phyloP scores from a whole-genome alignment of 495 filamentous ascomycete genomes.

The Aspergillus ostianus region DNA sequence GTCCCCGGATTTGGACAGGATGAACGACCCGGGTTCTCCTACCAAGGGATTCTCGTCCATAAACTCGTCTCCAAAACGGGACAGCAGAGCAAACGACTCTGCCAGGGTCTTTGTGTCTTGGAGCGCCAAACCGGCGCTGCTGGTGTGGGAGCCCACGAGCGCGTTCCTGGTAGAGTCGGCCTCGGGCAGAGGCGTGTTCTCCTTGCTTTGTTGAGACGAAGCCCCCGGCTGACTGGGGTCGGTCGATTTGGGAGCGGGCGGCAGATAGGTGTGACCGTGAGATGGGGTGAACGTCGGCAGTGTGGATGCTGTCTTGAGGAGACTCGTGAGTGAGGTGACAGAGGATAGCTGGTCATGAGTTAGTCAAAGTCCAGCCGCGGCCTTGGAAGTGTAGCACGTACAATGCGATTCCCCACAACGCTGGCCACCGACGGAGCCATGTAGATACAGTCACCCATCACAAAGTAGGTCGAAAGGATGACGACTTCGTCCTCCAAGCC shows the following conservation, averaged over 20 bases:
- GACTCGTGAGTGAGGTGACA: conserved; percentile 63
- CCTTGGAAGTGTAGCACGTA: conserved; percentile 35
- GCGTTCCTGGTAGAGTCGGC: conserved; percentile 37
- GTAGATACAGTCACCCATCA: conserved; percentile 82
- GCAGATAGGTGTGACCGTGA: conserved; percentile 71
- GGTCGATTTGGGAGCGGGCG: conserved; percentile 42
- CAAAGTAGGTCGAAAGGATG: conserved; percentile 76
- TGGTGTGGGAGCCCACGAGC: conserved; percentile 32
- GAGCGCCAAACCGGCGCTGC: conserved; percentile 26
- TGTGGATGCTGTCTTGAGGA: conserved; percentile 59
- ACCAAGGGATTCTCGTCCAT: conserved; percentile 90
- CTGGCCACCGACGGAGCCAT: conserved; percentile 83
- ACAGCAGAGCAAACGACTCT: conserved; percentile 63
- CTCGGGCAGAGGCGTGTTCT: conserved; percentile 61
- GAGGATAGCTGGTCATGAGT: conserved; percentile 56
- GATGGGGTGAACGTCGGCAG: conserved; percentile 72
- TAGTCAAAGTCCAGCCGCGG: conserved; percentile 22
- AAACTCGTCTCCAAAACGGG: conserved; percentile 70
- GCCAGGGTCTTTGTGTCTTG: conserved; percentile 58
- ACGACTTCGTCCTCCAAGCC: conserved; percentile 65
- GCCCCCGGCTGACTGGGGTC: conserved; percentile 31
- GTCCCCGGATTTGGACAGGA: conserved; percentile 55
- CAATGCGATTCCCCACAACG: conserved; percentile 72
- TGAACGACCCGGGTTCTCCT: conserved; percentile 84
- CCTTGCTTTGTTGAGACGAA: conserved; percentile 50